phyloP scores from a whole-genome alignment of 179 eudicot genomes.

The Patellifolia procumbens region DNA sequence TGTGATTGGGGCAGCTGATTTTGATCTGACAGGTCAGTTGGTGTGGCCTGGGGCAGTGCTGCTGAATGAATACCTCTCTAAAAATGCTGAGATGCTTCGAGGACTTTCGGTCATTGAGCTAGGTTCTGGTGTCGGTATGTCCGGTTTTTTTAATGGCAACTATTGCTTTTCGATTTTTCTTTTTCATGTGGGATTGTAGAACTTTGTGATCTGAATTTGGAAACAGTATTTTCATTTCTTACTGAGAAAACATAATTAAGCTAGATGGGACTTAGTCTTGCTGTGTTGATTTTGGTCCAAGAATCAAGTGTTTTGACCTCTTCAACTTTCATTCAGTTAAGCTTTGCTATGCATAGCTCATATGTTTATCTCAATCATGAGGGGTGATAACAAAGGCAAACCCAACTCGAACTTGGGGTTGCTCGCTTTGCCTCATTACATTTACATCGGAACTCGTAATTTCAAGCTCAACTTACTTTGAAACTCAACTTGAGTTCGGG shows the following conservation, averaged over 20 bases:
- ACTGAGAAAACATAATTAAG: neutral
- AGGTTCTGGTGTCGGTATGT: conserved; percentile 97
- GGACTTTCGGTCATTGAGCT: conserved; percentile 80
- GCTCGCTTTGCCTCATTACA: too few species aligned
- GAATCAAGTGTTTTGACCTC: neutral
- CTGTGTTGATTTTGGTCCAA: neutral
- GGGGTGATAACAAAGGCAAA: too few species aligned
- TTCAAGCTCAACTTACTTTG: too few species aligned
- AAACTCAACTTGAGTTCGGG: too few species aligned
- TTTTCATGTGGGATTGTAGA: neutral
- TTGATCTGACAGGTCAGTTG: conserved; percentile 94
- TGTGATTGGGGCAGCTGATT: conserved; percentile 65
- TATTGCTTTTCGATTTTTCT: neutral
- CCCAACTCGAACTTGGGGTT: too few species aligned
- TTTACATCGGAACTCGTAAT: too few species aligned
- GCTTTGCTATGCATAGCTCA: neutral
- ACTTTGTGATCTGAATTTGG: neutral
- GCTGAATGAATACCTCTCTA: conserved; percentile 71
- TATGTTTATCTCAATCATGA: neutral
- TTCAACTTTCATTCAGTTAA: neutral
- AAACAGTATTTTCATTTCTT: neutral
- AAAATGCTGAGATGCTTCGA: conserved; percentile 64
- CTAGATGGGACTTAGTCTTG: neutral
- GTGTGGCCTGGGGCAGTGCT: conserved; percentile 97
- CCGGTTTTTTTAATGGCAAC: neutral